Evolutionary conservation across 352 stramenopile genomes (phyloP), one percentile per base, ranked within the genome.

Genomic region (Phytophthora ohioensis): DNA sequence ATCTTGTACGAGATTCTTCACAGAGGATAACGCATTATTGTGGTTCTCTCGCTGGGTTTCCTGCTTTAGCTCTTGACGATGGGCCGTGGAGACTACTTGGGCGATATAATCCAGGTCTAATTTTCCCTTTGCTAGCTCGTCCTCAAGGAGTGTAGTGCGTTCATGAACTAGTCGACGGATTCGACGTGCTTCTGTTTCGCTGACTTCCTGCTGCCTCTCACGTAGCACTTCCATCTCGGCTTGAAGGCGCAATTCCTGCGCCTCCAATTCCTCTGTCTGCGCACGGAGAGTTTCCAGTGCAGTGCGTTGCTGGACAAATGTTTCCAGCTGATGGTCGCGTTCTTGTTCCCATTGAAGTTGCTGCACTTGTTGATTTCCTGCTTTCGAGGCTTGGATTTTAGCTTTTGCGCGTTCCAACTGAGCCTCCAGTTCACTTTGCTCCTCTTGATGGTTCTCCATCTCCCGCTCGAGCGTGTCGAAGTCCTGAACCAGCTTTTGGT

Each of bases 401-500:
- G 67, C 57, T 63, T 65, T 42, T 4, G 30, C 21, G 43, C 41
- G 57, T 47, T 75, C 41, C 15, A 84, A 57, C 5, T 75, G 58
- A 6, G 69, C 53, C 21, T 81, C 59, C 3, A 83, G 60, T n/a
- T 79, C 56, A 11, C 57, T 46, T 65, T 81, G 74, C 11, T 61
- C 42, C 12, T 57, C 49, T 43, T 67, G 41, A 17, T 72, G 68
- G 45, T 56, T 67, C 49, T 84, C 66, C 31, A 91, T 64, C 17
- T 87, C 81, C 4, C 71, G 64, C 15, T 91, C 81, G 0, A 91
- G 64, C 3, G 55, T 54, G 47, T 84, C 66, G 36, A 81, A 88
- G 38, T 88, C 79, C 9, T 77, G 78, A 17, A 79, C 62, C 8
- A 88, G 77, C 41, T 87, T 87, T 54, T 84, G 79, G 54, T 89